Conservation (phyloP, 2,329 filamentous ascomycete genomes). For the Penicillium sp. region DNA sequence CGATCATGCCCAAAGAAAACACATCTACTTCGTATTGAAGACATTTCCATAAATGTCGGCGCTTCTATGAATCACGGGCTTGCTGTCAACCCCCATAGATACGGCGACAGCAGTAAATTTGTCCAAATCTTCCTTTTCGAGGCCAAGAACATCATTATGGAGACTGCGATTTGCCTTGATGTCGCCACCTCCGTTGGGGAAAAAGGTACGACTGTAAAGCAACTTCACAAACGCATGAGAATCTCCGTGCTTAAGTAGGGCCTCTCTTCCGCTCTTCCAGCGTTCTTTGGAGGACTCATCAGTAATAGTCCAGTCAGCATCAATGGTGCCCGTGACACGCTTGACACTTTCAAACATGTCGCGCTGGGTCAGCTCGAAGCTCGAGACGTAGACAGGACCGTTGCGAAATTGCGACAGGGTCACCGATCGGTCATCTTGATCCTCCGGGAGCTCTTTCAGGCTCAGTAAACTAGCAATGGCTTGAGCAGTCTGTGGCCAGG, state of each 20-base stretch:
- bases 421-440: slow-evolving; percentile 30
- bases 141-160: slow-evolving; percentile 3
- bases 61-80: background rate
- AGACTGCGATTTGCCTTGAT: slow-evolving; percentile 8
- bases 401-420: slow-evolving; percentile 48
- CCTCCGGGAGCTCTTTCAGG: slow-evolving; percentile 42
- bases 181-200: slow-evolving; percentile 34
- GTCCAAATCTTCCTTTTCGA: slow-evolving; percentile 12
- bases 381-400: slow-evolving; percentile 49
- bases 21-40: background rate
- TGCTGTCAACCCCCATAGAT: background rate
- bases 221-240: slow-evolving; percentile 43
- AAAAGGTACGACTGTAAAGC: slow-evolving; percentile 57
- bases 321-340: slow-evolving; percentile 54
- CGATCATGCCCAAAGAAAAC: background rate
- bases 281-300: slow-evolving; percentile 47
- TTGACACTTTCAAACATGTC: slow-evolving; percentile 63
- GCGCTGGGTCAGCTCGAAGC: slow-evolving; percentile 57
- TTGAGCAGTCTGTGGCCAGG: slow-evolving; percentile 54
- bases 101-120: background rate
- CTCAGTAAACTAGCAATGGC: slow-evolving; percentile 52
- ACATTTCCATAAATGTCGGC: background rate
- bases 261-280: slow-evolving; percentile 45
- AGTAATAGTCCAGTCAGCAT: slow-evolving; percentile 58
- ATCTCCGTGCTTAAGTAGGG: slow-evolving; percentile 41